A percentile compares a stretch with the other conserved stretches of the same genome.
phyloP scores from a whole-genome alignment of 108 stramenopile genomes.

The Fistulifera solaris region DNA sequence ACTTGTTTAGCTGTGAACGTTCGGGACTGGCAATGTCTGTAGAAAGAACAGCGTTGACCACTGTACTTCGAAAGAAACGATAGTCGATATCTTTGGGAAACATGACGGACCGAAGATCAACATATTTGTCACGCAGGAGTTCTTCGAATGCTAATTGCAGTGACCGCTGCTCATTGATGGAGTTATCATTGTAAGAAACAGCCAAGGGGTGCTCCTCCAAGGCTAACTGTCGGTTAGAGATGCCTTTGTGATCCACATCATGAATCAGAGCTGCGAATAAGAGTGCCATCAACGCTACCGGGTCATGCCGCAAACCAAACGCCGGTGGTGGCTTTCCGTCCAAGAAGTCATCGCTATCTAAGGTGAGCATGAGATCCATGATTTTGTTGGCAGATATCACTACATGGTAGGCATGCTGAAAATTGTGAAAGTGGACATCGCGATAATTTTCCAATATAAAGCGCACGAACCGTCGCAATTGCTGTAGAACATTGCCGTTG shows the following conservation, averaged over 20 bases:
- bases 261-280: constrained; percentile 48
- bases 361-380: constrained; percentile 37
- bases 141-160: constrained; percentile 39
- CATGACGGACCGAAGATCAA: constrained; percentile 15
- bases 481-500: not conserved
- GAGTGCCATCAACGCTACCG: constrained; percentile 25
- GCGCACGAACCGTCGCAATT: constrained; percentile 8
- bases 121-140: constrained; percentile 16
- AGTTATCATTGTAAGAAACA: constrained; percentile 43
- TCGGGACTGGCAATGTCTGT: constrained; percentile 54
- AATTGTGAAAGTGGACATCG: constrained; percentile 23
- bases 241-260: constrained; percentile 38
- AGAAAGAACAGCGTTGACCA: constrained; percentile 36
- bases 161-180: constrained; percentile 37
- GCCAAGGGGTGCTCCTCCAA: constrained; percentile 19
- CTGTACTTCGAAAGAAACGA: constrained; percentile 30
- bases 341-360: not conserved
- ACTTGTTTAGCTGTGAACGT: constrained; percentile 30
- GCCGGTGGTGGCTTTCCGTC: constrained; percentile 1
- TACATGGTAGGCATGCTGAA: constrained; percentile 49
- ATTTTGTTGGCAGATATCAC: constrained; percentile 31
- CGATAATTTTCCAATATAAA: constrained; percentile 8
- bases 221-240: constrained; percentile 24
- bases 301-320: constrained; percentile 36
- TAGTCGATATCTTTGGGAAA: constrained; percentile 25